These are phyloP conservation scores for Saccharomyces hybrid DNA, from an alignment of 1,139 yeast genomes.

Conservation along the genomic window DNA sequence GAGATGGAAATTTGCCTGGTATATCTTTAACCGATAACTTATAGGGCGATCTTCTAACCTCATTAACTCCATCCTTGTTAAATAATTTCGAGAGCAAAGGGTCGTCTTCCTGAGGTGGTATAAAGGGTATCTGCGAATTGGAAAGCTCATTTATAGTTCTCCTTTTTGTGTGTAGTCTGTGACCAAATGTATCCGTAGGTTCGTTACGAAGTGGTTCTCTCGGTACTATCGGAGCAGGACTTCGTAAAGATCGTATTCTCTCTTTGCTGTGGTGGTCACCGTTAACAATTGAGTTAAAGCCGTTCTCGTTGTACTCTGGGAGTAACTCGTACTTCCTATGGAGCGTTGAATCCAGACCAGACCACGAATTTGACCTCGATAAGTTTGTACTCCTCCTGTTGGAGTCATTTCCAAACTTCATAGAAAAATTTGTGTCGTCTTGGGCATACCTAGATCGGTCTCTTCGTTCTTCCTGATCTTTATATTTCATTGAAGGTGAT, in stretches of 20 bases:
- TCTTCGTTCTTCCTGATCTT: conserved; percentile 5
- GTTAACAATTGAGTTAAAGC: conserved; percentile 13
- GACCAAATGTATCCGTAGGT: conserved; percentile 23
- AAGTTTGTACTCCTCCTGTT: conserved; percentile 3
- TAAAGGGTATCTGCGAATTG: not conserved
- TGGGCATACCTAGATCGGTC: conserved; percentile 13
- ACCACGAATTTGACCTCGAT: conserved; percentile 23
- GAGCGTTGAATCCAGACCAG: conserved; percentile 21
- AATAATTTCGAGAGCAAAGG: conserved; percentile 20
- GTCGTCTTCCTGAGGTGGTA: conserved; percentile 6
- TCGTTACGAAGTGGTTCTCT: conserved; percentile 6
- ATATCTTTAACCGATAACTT: conserved; percentile 6
- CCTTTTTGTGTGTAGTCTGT: conserved; percentile 3
- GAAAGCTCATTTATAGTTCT: not conserved
- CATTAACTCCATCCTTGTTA: conserved; percentile 6
- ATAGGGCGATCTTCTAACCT: not conserved
- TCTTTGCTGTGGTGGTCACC: conserved; percentile 4
- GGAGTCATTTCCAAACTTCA: conserved; percentile 2
- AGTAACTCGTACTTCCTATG: conserved; percentile 24
- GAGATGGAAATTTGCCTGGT: conserved; percentile 24
- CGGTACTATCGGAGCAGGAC: conserved; percentile 5
- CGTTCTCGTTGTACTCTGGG: conserved; percentile 2
- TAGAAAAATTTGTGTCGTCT: conserved; percentile 22
- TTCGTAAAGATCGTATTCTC: not conserved
- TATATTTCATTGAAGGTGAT: conserved; percentile 27